Percentiles rank a stretch among this genome's conserved stretches.
phyloP scores from a whole-genome alignment of 805 yeast genomes.

The Metschnikowia borealis region DNA sequence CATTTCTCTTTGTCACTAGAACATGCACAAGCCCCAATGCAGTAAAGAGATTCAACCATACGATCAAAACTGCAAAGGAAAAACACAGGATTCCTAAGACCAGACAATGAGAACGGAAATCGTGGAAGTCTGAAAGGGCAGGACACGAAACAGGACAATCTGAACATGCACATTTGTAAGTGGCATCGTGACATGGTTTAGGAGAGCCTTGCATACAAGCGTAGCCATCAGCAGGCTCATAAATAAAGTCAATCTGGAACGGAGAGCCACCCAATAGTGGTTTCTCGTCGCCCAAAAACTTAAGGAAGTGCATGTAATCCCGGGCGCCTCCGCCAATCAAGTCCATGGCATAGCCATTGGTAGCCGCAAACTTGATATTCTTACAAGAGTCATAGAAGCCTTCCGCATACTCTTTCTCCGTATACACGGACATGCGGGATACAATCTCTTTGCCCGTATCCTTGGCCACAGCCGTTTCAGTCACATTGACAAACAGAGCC shows the following conservation, averaged over 20 bases:
- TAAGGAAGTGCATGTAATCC: constrained; percentile 65
- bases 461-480: constrained; percentile 45
- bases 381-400: constrained; percentile 80
- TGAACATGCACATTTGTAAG: constrained; percentile 80
- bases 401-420: constrained; percentile 57
- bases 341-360: constrained; percentile 96
- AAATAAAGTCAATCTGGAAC: constrained; percentile 79
- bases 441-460: constrained; percentile 58
- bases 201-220: constrained; percentile 27
- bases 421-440: constrained; percentile 61
- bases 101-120: constrained; percentile 40
- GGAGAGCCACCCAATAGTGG: constrained; percentile 95
- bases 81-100: constrained; percentile 69
- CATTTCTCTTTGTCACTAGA: background rate
- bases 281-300: constrained; percentile 91
- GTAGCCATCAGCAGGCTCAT: constrained; percentile 27
- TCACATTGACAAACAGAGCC: constrained; percentile 66
- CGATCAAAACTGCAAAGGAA: constrained; percentile 55
- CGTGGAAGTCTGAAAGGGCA: constrained; percentile 44
- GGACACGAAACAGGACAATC: constrained; percentile 89
- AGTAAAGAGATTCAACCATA: constrained; percentile 40
- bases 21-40: constrained; percentile 43
- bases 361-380: constrained; percentile 85
- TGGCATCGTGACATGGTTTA: constrained; percentile 56
- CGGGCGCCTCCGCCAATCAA: constrained; percentile 96